phyloP scores from a whole-genome alignment of 768 basidiomycete genomes.

The Tulasnella calospora region DNA sequence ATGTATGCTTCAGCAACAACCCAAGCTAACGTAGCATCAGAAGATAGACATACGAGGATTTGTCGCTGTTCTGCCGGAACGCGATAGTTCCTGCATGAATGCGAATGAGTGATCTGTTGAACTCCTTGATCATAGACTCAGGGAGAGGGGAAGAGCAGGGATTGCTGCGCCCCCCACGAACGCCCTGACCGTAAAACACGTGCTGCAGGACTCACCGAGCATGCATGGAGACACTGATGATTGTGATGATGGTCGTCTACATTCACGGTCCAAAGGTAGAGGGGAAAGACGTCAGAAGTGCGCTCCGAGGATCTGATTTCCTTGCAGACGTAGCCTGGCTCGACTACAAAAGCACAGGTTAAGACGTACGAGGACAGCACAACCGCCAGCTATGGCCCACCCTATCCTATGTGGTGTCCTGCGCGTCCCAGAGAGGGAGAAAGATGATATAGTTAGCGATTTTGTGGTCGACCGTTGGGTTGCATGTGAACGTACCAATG shows the following conservation, averaged over 20 bases:
- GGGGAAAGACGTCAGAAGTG: neutral
- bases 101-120: neutral
- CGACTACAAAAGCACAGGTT: neutral
- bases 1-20: neutral
- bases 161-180: too few species aligned
- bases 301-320: neutral
- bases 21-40: neutral
- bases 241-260: neutral
- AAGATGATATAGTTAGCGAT: neutral
- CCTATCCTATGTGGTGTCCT: neutral
- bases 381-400: neutral
- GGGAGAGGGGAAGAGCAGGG: too few species aligned
- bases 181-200: too few species aligned
- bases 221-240: neutral
- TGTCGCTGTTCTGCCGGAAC: neutral
- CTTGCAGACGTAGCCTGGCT: neutral
- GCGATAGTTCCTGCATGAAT: neutral
- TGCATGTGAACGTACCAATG: slow-evolving; percentile 9
- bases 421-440: neutral
- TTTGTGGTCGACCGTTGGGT: neutral
- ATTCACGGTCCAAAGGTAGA: neutral
- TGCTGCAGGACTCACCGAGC: neutral
- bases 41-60: neutral
- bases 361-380: neutral
- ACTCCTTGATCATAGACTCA: neutral